Conservation (phyloP, 225 moss, liverwort and hornwort species). For the Polytrichum formosum region DNA sequence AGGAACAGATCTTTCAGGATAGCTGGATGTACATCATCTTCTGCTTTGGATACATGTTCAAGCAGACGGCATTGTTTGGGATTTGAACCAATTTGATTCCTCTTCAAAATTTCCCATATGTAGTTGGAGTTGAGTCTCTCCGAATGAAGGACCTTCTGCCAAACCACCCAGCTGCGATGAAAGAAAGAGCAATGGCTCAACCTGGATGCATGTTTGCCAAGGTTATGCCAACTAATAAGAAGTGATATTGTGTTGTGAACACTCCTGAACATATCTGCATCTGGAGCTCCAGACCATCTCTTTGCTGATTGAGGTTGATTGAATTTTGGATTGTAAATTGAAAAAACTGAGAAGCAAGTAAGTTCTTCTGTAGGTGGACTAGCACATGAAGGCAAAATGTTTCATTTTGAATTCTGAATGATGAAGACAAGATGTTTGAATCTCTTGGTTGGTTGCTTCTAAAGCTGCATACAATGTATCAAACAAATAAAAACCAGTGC, state of each 20-base stretch:
- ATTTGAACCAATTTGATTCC: slow-evolving; percentile 19
- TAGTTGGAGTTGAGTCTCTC: slow-evolving; percentile 16
- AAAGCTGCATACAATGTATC: no score
- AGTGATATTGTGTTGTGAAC: slow-evolving; percentile 6
- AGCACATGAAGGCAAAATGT: no score
- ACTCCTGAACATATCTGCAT: not conserved
- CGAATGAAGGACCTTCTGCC: slow-evolving; percentile 18
- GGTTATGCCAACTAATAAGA: slow-evolving; percentile 13
- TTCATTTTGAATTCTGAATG: not conserved
- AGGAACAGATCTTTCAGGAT: slow-evolving; percentile 13
- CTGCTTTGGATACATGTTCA: slow-evolving; percentile 22
- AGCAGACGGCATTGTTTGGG: slow-evolving; percentile 23
- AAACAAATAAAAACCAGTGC: no score
- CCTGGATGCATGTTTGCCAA: slow-evolving; percentile 5
- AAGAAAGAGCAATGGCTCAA: slow-evolving; percentile 19
- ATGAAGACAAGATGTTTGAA: no score
- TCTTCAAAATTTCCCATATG: slow-evolving; percentile 6
- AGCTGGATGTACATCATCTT: slow-evolving; percentile 26
- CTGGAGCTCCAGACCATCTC: not conserved
- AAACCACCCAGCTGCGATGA: slow-evolving; percentile 7
- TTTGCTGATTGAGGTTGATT: no score
- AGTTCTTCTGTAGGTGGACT: no score
- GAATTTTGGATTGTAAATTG: no score
- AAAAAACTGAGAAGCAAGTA: no score
- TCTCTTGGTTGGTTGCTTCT: no score